These are phyloP conservation scores for Cercospora sp. DNA, from an alignment of 2,329 filamentous ascomycete genomes.

Conservation along the genomic window DNA sequence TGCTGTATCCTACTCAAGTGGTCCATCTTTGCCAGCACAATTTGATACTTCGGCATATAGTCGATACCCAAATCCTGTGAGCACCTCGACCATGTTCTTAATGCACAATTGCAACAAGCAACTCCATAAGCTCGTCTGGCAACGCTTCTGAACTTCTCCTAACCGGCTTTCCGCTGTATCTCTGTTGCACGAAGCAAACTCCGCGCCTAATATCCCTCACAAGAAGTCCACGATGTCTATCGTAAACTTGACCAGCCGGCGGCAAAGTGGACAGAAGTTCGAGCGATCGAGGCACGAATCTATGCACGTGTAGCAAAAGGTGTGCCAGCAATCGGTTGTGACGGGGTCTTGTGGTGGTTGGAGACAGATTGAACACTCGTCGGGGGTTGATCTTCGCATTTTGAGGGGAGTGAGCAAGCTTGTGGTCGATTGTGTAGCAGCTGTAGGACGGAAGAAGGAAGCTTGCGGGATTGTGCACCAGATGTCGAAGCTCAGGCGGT, in stretches of 20 bases:
- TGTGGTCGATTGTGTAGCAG: neutral
- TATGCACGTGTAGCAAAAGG: neutral
- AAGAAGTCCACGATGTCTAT: neutral
- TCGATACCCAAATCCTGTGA: too few species aligned
- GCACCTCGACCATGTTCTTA: too few species aligned
- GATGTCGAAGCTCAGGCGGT: neutral
- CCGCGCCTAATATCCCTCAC: neutral
- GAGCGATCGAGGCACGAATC: neutral
- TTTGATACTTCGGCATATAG: too few species aligned
- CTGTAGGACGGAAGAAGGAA: too few species aligned
- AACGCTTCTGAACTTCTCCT: too few species aligned
- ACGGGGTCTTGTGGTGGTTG: neutral
- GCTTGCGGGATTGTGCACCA: neutral
- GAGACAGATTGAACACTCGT: neutral
- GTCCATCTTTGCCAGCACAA: too few species aligned
- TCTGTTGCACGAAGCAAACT: too few species aligned
- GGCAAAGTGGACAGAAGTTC: neutral
- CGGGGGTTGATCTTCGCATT: neutral
- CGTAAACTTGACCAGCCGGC: neutral
- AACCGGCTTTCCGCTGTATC: too few species aligned
- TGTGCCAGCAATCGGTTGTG: neutral
- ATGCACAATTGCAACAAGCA: too few species aligned
- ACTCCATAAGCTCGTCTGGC: too few species aligned
- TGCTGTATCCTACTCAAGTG: too few species aligned
- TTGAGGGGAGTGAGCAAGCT: neutral